A percentile compares a stretch with the other conserved stretches of the same genome.
Conservation (phyloP, 2,329 filamentous ascomycete species). For the Triangularia verruculosa region DNA sequence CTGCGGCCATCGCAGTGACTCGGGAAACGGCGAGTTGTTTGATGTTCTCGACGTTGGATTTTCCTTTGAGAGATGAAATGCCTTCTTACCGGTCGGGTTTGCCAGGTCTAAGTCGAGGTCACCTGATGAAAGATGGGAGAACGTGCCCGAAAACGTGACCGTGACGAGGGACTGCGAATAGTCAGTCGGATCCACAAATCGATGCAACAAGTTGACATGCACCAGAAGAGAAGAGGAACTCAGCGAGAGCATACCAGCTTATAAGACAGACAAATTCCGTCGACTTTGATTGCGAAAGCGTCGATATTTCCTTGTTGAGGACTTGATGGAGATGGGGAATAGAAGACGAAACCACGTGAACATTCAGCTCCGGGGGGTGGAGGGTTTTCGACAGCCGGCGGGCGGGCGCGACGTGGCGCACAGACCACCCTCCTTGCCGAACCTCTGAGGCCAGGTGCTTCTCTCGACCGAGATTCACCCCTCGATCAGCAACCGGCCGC, state of each 20-base stretch:
- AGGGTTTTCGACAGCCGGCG: constrained; percentile 20
- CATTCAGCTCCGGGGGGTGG: constrained; percentile 22
- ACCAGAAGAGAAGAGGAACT: not conserved
- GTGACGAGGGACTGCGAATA: constrained; percentile 19
- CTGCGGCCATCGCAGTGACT: not conserved
- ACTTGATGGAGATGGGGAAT: constrained; percentile 25
- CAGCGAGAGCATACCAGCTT: constrained; percentile 26
- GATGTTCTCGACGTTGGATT: not conserved
- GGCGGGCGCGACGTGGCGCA: constrained; percentile 20
- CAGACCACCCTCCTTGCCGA: constrained; percentile 21
- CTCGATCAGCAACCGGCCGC: not conserved
- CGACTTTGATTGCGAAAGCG: constrained; percentile 5
- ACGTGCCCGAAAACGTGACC: constrained; percentile 31
- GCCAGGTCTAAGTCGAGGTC: constrained; percentile 25
- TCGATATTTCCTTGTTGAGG: constrained; percentile 17
- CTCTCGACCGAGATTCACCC: not conserved
- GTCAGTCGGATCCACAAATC: constrained; percentile 23
- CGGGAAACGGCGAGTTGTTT: not conserved
- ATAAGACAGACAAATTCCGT: constrained; percentile 22
- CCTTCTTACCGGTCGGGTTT: constrained; percentile 24
- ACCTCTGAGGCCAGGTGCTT: not conserved
- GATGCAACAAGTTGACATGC: constrained; percentile 12
- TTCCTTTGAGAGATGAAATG: constrained; percentile 10
- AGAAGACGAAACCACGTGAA: constrained; percentile 28
- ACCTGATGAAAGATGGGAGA: constrained; percentile 30